Evolutionary conservation across 176 grass and related monocot genomes (phyloP), one percentile per base, ranked within the genome.

Genomic region (Poa pratensis): DNA sequence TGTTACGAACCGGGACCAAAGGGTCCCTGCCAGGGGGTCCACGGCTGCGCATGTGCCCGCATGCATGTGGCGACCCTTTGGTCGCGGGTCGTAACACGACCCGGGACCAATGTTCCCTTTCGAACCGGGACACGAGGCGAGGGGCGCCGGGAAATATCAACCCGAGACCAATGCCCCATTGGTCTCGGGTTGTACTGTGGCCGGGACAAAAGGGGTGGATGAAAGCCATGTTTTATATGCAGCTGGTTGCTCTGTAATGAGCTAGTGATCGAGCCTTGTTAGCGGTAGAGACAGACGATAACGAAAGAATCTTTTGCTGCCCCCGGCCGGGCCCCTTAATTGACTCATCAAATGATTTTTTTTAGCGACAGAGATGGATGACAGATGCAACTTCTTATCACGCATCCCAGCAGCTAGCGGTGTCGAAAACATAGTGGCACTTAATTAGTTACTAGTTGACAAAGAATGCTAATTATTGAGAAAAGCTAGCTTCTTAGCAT

Each of bases 381-480:
- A 59, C 53, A 78, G 35, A 61, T 15, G 35, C 55, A 61, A 61
- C 16, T 72, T 72, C 55, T 37, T 59, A 77, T 57, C 28, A 17
- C 46, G 22, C 34, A 78, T 78, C 53, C 39, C n/a, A 61, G 54
- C 76, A 78, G 54, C 35, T 37, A 61, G n/a, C 35, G 53, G 75
- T 77, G 75, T 77, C 53, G 75, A 77, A 59, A 59, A 39, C 50
- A 61, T 62, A 61, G 76, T 62, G 35, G 35, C 76, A 78, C 55
- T 77, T 61, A 43, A 78, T 37, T 76, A 23, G 9, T 43, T 43
- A 40, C 23, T 78, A 49, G 43, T 42, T 61, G 23, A 23, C 77
- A 80, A 49, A 42, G 6, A 27, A 27, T 79, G 57, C 39, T 28
- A 18, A 79, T 35, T 54, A 52, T 34, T 76, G 73, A 28, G 49